A percentile compares a stretch with the other conserved stretches of the same genome.
Conservation (phyloP, 2,329 filamentous ascomycete species). For the Xylaria sp. region DNA sequence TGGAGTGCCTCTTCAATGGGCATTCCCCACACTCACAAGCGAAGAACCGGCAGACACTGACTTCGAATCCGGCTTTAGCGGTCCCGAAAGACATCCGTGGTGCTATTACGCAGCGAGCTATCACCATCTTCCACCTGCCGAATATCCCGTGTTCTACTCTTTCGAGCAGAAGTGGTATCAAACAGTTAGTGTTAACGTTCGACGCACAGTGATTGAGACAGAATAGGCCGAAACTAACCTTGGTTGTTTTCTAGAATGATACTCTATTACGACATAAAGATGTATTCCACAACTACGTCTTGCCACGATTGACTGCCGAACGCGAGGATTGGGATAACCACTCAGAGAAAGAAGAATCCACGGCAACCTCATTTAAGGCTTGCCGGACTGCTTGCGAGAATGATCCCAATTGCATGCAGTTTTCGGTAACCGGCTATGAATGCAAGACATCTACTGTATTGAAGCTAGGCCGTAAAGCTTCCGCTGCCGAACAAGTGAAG, state of each 20-base stretch:
- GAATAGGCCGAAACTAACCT: conserved; percentile 17
- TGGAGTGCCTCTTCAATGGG: conserved; percentile 56
- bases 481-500: conserved; percentile 35
- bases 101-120: conserved; percentile 61
- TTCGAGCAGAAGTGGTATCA: conserved; percentile 55
- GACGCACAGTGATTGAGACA: background rate
- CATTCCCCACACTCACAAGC: conserved; percentile 58
- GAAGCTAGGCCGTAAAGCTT: conserved; percentile 42
- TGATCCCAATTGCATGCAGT: conserved; percentile 47
- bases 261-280: conserved; percentile 47
- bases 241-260: conserved; percentile 36
- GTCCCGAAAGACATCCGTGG: conserved; percentile 56
- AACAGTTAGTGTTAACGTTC: conserved; percentile 40
- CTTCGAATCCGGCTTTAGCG: conserved; percentile 54
- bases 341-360: conserved; percentile 41
- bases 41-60: conserved; percentile 55
- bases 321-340: conserved; percentile 49
- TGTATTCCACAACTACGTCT: conserved; percentile 45
- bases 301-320: conserved; percentile 41
- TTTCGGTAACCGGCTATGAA: conserved; percentile 43
- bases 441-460: conserved; percentile 45
- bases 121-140: conserved; percentile 57
- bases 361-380: conserved; percentile 40
- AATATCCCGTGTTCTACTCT: conserved; percentile 56
- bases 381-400: conserved; percentile 45